Conservation (phyloP, 257 asterid species). For the Primulina huaijiensis region DNA sequence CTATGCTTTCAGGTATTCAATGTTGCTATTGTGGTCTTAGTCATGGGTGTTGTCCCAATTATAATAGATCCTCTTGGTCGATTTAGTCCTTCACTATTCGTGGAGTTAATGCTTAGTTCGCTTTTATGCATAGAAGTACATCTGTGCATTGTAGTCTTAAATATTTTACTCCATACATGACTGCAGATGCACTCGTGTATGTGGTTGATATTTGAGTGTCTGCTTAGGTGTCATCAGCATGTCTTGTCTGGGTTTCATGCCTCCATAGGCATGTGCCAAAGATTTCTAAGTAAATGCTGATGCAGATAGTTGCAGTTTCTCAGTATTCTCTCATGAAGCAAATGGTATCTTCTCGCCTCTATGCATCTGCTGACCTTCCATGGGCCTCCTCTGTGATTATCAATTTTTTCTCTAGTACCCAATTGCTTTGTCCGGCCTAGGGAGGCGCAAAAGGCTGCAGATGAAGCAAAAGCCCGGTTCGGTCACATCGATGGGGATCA, state of each 20-base stretch:
- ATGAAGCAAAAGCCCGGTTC: conserved; percentile 98
- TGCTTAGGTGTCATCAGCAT: conserved; percentile 91
- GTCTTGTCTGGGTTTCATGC: conserved; percentile 90
- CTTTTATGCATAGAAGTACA: conserved; percentile 38
- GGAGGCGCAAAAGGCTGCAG: conserved; percentile 98
- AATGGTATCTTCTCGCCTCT: conserved; percentile 98
- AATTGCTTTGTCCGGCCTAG: conserved; percentile 99
- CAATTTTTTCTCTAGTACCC: conserved; percentile 99
- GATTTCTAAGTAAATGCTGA: conserved; percentile 95
- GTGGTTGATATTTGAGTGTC: conserved; percentile 51
- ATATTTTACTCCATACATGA: conserved; percentile 46
- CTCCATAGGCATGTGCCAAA: conserved; percentile 82
- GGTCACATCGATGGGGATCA: conserved; percentile 97
- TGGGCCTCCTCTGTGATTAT: conserved; percentile 99
- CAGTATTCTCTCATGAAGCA: conserved; percentile 97
- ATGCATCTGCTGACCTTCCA: conserved; percentile 99
- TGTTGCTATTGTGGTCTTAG: conserved; percentile 21
- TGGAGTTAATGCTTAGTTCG: conserved; percentile 37
- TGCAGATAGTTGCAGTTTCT: conserved; percentile 99
- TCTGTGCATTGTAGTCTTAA: conserved; percentile 38
- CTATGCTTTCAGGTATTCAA: conserved; percentile 92
- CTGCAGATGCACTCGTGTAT: conserved; percentile 38
- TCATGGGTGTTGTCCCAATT: conserved; percentile 30
- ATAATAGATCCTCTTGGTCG: conserved; percentile 26
- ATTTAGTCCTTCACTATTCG: conserved; percentile 33